phyloP scores from a whole-genome alignment of 768 basidiomycete genomes.

The Suillus clintonianus region DNA sequence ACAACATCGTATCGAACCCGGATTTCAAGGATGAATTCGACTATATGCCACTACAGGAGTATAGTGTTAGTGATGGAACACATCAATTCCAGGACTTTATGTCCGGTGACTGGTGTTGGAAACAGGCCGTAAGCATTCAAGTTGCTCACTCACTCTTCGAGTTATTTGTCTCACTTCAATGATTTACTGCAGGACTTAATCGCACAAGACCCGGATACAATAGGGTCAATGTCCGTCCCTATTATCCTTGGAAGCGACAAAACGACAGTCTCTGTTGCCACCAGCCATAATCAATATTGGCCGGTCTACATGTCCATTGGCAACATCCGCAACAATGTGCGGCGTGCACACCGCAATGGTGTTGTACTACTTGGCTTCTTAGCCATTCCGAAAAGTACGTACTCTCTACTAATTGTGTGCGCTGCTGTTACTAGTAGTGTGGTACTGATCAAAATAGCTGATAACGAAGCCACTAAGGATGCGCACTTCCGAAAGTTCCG shows the following conservation, averaged over 20 bases:
- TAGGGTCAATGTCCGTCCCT: neutral
- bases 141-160: neutral
- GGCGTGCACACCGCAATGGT: conserved; percentile 18
- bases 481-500: conserved; percentile 27
- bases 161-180: neutral
- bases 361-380: conserved; percentile 22
- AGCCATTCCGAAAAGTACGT: conserved; percentile 28
- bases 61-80: neutral
- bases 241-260: conserved; percentile 20
- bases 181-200: neutral
- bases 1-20: too few species aligned
- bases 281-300: conserved; percentile 25
- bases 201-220: neutral
- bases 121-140: neutral
- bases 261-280: conserved; percentile 25
- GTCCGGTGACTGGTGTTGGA: too few species aligned
- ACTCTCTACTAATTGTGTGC: too few species aligned
- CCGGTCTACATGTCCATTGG: conserved; percentile 24
- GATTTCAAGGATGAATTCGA: too few species aligned
- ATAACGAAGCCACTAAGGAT: conserved; percentile 1
- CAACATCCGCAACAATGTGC: conserved; percentile 19
- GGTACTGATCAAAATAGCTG: neutral
- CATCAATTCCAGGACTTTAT: neutral
- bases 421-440: neutral
- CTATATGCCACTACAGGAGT: too few species aligned